A percentile compares a stretch with the other conserved stretches of the same genome.
Evolutionary conservation across 306 rosid genomes (phyloP).

Genomic region (Cucurbita ficifolia): DNA sequence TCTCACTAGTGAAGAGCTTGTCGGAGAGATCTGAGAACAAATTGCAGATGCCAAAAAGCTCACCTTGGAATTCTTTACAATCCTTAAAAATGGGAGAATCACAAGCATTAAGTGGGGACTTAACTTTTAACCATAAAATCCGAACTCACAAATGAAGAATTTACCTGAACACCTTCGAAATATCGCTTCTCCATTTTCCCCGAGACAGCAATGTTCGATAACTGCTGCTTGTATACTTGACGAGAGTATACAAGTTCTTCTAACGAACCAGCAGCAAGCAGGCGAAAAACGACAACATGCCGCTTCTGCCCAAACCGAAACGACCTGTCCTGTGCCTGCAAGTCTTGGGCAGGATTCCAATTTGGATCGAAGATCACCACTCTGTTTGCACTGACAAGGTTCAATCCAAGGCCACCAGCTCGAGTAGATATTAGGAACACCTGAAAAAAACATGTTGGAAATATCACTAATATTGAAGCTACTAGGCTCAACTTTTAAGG

Average conservation of each 20-base stretch:
- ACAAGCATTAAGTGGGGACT: not conserved
- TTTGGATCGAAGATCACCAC: constrained; percentile 93
- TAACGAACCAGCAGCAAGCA: constrained; percentile 84
- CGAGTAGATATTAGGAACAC: constrained; percentile 91
- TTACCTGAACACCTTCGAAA: constrained; percentile 95
- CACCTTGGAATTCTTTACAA: constrained; percentile 86
- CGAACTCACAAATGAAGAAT: not conserved
- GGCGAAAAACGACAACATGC: constrained; percentile 79
- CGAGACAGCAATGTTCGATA: constrained; percentile 80
- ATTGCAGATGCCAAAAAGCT: constrained; percentile 87
- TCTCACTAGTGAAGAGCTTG: constrained; percentile 72
- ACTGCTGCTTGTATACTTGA: constrained; percentile 92
- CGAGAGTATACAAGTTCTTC: constrained; percentile 93
- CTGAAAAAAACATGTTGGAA: constrained; percentile 26
- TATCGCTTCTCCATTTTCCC: constrained; percentile 91
- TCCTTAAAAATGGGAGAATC: constrained; percentile 30
- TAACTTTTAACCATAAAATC: not conserved
- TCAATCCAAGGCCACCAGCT: constrained; percentile 93
- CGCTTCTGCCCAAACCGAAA: constrained; percentile 90
- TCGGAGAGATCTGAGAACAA: constrained; percentile 79
- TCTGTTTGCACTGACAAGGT: constrained; percentile 94
- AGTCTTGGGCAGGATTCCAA: constrained; percentile 97
- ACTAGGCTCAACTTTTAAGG: not conserved
- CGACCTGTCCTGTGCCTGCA: constrained; percentile 95
- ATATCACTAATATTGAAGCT: not conserved